Conservation (phyloP, 768 basidiomycete species). For the Pluteus cervinus region DNA sequence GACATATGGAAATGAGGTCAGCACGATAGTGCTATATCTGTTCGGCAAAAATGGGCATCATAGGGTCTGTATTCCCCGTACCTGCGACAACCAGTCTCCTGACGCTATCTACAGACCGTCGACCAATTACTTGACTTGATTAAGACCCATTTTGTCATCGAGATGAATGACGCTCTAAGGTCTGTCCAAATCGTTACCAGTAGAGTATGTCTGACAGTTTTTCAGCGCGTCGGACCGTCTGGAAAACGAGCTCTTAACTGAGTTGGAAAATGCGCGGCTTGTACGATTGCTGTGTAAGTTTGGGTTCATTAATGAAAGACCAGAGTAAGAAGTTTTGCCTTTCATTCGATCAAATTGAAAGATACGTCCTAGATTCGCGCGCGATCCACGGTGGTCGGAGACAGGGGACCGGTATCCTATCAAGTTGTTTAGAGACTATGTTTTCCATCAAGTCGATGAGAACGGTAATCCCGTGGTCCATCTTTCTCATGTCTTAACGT, state of each 20-base stretch:
- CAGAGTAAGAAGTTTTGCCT: conserved; percentile 59
- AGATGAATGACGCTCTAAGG: conserved; percentile 82
- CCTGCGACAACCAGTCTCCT: conserved; percentile 1
- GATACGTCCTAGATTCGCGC: conserved; percentile 65
- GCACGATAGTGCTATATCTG: conserved; percentile 73
- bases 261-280: conserved; percentile 91
- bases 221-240: conserved; percentile 72
- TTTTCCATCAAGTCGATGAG: conserved; percentile 96
- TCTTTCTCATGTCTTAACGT: conserved; percentile 84
- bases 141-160: conserved; percentile 60
- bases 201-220: conserved; percentile 1
- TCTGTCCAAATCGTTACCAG: not conserved
- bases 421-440: conserved; percentile 96
- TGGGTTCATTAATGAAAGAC: conserved; percentile 98
- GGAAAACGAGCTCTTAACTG: conserved; percentile 78
- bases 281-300: conserved; percentile 89
- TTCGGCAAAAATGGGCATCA: conserved; percentile 63
- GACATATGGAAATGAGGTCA: conserved; percentile 76
- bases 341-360: not conserved
- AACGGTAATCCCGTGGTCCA: conserved; percentile 85
- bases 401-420: conserved; percentile 97
- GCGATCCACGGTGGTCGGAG: conserved; percentile 95
- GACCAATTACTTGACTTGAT: conserved; percentile 80
- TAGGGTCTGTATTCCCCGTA: conserved; percentile 37
- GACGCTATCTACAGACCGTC: conserved; percentile 44